Base-by-base conservation (phyloP, 176 grass and related monocot species). In the Phoenix roebelenii region DNA sequence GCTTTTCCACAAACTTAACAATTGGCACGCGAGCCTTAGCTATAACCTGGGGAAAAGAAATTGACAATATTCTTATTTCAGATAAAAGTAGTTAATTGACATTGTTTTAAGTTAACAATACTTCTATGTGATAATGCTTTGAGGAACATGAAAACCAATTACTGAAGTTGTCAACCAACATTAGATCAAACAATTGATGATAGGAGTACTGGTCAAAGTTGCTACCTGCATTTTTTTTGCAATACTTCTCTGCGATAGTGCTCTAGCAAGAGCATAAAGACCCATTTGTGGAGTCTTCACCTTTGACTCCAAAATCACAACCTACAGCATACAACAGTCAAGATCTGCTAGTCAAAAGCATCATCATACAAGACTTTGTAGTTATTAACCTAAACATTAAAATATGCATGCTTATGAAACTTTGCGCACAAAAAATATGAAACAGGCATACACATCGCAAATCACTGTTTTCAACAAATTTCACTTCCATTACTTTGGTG, bases 21-120 rank as follows among this genome's bases (percentile, higher is more conserved):
- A 99, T 99, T 60, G 94, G 94, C 64, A 99, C 88, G 58, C 85
- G 94, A 73, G 94, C 94, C 87, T 89, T 99, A 60, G 87, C 87
- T 77, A 99, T 89, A 65, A 99, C 94, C 94, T 99, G 54, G 74
- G 30, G 25, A 76, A 52, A 22, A 54, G 74, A 66, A 23, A 80
- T 17, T 17, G 50, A 20, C 5, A 54, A 57, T 5, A 23, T 67
- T 39, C 35, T 12, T 12, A 44, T 44, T 12, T 44, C 10, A 44
- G 35, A 44, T 12, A 44, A 44, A 14, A 44, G 1, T 44, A 44
- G 35, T 44, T 12, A 44, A 44, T 44, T 44, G 9, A 14, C 10
- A 44, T 44, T 44, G 35, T 2, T 44, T 44, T 3, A 14, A 44
- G 10, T 30, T 30, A 6, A 30, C 28, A 44, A 12, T 44, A 44